phyloP scores from a whole-genome alignment of 2,329 filamentous ascomycete genomes.

The Aspergillus novofumigatus region DNA sequence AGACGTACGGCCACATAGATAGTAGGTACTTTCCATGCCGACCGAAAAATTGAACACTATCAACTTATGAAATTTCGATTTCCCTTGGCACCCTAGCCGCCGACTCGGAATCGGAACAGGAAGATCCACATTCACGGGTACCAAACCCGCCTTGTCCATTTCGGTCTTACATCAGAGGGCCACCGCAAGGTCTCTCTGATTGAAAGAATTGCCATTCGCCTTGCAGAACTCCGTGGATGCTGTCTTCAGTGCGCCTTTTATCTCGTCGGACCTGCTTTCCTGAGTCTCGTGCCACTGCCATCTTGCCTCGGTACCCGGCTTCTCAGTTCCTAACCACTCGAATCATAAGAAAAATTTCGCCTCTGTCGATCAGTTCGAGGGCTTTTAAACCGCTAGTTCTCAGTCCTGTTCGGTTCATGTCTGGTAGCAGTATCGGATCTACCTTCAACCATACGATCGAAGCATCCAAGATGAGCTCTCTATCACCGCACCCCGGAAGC shows the following conservation, averaged over 20 bases:
- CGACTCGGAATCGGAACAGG: slow-evolving; percentile 2
- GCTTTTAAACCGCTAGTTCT: slow-evolving; percentile 15
- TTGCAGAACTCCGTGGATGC: slow-evolving; percentile 16
- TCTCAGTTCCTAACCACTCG: slow-evolving; percentile 18
- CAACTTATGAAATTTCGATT: not conserved
- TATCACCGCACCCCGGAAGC: slow-evolving; percentile 31
- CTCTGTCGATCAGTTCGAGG: slow-evolving; percentile 12
- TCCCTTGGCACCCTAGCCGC: not conserved
- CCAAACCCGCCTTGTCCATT: slow-evolving; percentile 14
- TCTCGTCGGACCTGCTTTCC: slow-evolving; percentile 23
- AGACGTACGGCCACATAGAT: not conserved
- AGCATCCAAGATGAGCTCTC: slow-evolving; percentile 28
- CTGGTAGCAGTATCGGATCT: slow-evolving; percentile 12
- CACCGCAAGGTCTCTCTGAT: slow-evolving; percentile 1
- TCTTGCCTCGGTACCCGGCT: slow-evolving; percentile 27
- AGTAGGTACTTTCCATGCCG: not conserved
- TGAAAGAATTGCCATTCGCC: not conserved
- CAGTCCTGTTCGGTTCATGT: slow-evolving; percentile 5
- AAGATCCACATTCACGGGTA: slow-evolving; percentile 20
- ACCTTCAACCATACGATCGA: slow-evolving; percentile 1
- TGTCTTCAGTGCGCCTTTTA: slow-evolving; percentile 14
- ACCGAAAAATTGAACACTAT: slow-evolving; percentile 3
- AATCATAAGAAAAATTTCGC: slow-evolving; percentile 7
- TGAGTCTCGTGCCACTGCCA: slow-evolving; percentile 15
- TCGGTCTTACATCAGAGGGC: slow-evolving; percentile 15